Conservation (phyloP, 2,329 filamentous ascomycete species). For the Ophiostoma novo-ulmi region DNA sequence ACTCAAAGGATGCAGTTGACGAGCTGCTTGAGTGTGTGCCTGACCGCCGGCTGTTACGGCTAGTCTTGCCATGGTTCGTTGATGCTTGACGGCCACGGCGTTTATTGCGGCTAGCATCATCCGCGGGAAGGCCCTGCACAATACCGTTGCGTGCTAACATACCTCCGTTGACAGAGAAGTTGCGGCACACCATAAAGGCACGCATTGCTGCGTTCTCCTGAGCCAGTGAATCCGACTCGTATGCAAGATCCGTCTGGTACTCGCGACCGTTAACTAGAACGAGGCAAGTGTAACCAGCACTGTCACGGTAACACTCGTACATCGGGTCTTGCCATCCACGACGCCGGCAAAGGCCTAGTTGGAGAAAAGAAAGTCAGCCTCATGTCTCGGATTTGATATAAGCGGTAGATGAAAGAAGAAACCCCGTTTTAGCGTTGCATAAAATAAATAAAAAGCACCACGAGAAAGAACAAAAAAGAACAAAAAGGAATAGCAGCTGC, state of each 20-base stretch:
- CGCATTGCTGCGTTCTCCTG: slow-evolving; percentile 93
- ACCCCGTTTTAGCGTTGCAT: neutral
- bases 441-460: neutral
- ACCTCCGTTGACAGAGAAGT: slow-evolving; percentile 94
- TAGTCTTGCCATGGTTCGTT: slow-evolving; percentile 40
- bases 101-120: slow-evolving; percentile 46
- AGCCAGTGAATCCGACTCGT: slow-evolving; percentile 74
- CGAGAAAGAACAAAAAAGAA: neutral
- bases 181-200: slow-evolving; percentile 95
- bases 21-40: slow-evolving; percentile 59
- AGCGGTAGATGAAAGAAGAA: neutral
- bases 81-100: slow-evolving; percentile 46
- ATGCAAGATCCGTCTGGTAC: slow-evolving; percentile 85
- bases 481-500: neutral
- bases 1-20: slow-evolving; percentile 57
- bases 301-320: slow-evolving; percentile 75
- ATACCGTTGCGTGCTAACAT: slow-evolving; percentile 71
- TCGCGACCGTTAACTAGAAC: slow-evolving; percentile 94
- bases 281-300: slow-evolving; percentile 76
- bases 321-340: slow-evolving; percentile 88
- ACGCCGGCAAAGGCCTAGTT: slow-evolving; percentile 81
- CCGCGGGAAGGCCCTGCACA: slow-evolving; percentile 59
- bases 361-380: slow-evolving; percentile 33
- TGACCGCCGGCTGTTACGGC: slow-evolving; percentile 46
- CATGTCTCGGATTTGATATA: neutral